Evolutionary conservation across 108 stramenopile species (phyloP).

Genomic region (Cyclotella choctawhatcheeana): DNA sequence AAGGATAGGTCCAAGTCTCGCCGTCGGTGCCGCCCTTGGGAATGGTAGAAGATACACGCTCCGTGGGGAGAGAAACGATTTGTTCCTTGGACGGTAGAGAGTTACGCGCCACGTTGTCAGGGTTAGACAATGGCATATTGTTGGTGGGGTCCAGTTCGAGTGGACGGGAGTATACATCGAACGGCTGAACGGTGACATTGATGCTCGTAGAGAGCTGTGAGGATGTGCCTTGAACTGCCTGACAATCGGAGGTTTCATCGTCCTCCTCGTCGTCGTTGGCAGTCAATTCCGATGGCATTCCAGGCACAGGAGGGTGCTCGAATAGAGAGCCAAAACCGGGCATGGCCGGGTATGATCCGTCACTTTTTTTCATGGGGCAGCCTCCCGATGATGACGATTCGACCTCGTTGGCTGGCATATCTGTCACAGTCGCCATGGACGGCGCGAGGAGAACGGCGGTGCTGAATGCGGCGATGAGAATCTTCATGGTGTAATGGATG

Average conservation of each 20-base stretch:
- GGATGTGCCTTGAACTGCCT: conserved; percentile 15
- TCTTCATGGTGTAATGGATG: too few relatives aligned
- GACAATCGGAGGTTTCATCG: conserved; percentile 4
- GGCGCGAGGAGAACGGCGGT: too few relatives aligned
- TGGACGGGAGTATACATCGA: conserved; percentile 98
- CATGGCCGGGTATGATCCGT: conserved; percentile 46
- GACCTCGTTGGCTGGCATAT: too few relatives aligned
- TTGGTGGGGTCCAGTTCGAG: conserved; percentile 92
- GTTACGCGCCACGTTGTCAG: conserved; percentile 58
- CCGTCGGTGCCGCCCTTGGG: conserved; percentile 79
- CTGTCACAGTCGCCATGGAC: too few relatives aligned
- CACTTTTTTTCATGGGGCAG: conserved; percentile 51
- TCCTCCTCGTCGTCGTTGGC: background rate
- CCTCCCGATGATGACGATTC: conserved; percentile 29
- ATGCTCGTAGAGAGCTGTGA: background rate
- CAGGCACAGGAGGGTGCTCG: conserved; percentile 4
- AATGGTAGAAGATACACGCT: conserved; percentile 88
- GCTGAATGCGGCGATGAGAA: too few relatives aligned
- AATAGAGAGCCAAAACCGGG: conserved; percentile 45
- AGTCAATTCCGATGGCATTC: background rate
- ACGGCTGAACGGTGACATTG: conserved; percentile 24
- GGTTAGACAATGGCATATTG: conserved; percentile 85
- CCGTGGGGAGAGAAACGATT: conserved; percentile 66
- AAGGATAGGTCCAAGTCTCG: conserved; percentile 95
- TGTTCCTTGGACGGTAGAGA: conserved; percentile 75